Evolutionary conservation across 2,329 filamentous ascomycete species (phyloP), one percentile per base, ranked within the genome.

Genomic region (Aureobasidium sp.): DNA sequence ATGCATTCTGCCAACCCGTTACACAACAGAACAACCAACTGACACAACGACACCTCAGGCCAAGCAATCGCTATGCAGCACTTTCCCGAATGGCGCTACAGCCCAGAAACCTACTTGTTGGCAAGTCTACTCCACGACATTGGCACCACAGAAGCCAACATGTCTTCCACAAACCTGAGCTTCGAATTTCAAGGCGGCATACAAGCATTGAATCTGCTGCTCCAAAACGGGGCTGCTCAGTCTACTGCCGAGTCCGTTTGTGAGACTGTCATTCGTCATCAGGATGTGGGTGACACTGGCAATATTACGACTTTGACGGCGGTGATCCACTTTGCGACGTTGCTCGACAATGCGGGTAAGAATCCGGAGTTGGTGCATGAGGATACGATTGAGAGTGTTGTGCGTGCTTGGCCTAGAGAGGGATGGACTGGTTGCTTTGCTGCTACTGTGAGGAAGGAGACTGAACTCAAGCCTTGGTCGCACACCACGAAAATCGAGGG

Each of bases 71-170:
- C 75, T 39, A 65, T 54, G 10, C 75, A 78, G 45, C 78, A 78
- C 51, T 79, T 82, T 67, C 78, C 77, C 0, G 62, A 70, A 47
- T 81, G 78, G 75, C 64, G 66, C 7, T 74, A 79, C 45, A 72
- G 77, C 37, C 71, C 79, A 44, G 80, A 83, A 66, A 83, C 81
- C 1, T 86, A 81, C 70, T 84, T 86, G 55, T 73, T 91, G 0
- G 79, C 86, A 1, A 85, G 82, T 63, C 77, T 91, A 2, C 79
- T 92, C 3, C 89, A 92, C 71, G 88, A 91, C 73, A 87, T 91
- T 64, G 88, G 87, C 27, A 89, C 85, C 0, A 84, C 85, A 0
- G 70, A 77, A 3, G 75, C 79, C 21, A 82, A 88, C 69, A 72
- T 87, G 29, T 68, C 73, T 0, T 71, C 76, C 0, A 90, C 87